These are phyloP conservation scores for Plasmodium sp. DNA, from an alignment of 169 alveolate genomes.

Conservation along the genomic window DNA sequence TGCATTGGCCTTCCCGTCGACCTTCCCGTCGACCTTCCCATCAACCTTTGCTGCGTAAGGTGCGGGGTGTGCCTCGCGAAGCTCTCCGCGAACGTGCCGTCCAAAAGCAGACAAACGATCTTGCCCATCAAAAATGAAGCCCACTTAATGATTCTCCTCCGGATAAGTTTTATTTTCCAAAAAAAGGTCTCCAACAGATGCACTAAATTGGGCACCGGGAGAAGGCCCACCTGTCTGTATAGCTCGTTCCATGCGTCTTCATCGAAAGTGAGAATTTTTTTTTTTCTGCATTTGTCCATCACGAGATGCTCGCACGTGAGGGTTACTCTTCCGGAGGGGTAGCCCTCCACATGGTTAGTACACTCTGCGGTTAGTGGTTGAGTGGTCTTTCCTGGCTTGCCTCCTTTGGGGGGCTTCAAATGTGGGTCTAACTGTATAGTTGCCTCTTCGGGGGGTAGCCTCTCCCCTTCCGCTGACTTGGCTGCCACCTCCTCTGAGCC, in stretches of 20 bases:
- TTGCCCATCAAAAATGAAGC: not conserved
- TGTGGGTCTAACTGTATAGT: not conserved
- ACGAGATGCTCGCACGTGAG: not conserved
- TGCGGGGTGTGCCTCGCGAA: not conserved
- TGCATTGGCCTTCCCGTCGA: too few species aligned
- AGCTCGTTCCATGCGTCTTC: not conserved
- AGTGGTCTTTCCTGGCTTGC: too few species aligned
- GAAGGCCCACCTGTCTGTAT: not conserved
- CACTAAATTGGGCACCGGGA: not conserved
- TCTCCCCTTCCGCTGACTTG: not conserved
- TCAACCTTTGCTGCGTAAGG: not conserved
- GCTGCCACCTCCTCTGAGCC: not conserved
- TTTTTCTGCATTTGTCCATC: not conserved
- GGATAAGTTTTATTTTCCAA: not conserved
- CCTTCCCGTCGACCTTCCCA: too few species aligned
- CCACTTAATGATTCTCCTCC: slow-evolving; percentile 5
- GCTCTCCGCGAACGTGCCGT: not conserved
- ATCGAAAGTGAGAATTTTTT: not conserved
- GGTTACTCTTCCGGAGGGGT: not conserved
- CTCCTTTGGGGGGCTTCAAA: not conserved
- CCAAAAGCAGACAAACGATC: not conserved
- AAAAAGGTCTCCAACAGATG: slow-evolving; percentile 2
- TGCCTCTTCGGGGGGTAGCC: not conserved
- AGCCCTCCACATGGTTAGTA: not conserved
- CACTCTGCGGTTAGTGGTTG: not conserved